Percentiles rank a stretch among this genome's conserved stretches.
These are phyloP conservation scores for Teratosphaeria zuluensis DNA, from an alignment of 2,329 filamentous ascomycete species.

Conservation along the genomic window DNA sequence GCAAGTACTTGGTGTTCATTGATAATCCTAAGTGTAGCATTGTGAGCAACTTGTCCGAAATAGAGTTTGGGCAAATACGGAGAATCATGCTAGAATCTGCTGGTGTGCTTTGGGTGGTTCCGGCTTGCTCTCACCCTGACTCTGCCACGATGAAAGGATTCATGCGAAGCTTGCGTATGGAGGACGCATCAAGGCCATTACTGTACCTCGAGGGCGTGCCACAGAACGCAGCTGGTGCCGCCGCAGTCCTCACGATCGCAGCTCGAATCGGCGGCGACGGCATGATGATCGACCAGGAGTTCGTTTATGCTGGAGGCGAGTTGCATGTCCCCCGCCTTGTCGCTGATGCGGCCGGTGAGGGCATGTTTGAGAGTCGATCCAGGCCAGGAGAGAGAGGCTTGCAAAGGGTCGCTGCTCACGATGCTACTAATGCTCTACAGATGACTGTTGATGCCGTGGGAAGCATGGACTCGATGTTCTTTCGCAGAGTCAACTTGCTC, in stretches of 20 bases:
- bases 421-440: no score
- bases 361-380: no score
- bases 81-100: background rate
- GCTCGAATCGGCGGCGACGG: background rate
- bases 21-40: no score
- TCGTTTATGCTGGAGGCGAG: background rate
- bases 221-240: background rate
- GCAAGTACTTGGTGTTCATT: no score
- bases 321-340: background rate
- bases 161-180: background rate
- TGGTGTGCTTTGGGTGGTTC: background rate
- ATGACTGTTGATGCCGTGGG: background rate
- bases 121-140: background rate
- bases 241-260: background rate
- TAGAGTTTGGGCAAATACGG: no score
- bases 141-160: background rate
- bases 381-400: no score
- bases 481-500: no score
- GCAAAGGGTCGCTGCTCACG: no score
- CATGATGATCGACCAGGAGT: background rate
- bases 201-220: background rate
- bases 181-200: background rate
- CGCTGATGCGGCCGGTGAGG: no score
- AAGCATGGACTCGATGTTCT: no score
- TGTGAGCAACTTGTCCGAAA: no score